Percentiles rank a stretch among this genome's conserved stretches.
Evolutionary conservation across 495 filamentous ascomycete species (phyloP).

Genomic region (Xylaria scruposa): DNA sequence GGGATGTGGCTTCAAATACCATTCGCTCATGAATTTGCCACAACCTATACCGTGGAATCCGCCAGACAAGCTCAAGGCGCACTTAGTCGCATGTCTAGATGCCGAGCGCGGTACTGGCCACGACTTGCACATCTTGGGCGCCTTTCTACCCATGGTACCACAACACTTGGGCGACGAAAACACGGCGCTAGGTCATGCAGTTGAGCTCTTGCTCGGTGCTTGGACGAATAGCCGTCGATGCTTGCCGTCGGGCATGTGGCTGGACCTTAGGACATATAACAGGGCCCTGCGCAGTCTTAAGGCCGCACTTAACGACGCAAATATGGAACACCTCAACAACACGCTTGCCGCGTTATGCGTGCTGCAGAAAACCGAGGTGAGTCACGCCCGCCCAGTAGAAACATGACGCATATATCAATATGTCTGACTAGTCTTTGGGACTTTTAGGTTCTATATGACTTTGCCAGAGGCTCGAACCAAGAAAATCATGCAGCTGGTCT

Average conservation of each 20-base stretch:
- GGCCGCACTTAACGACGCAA: slow-evolving; percentile 34
- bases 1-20: neutral
- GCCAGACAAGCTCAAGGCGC: slow-evolving; percentile 30
- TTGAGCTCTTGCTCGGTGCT: slow-evolving; percentile 33
- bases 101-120: slow-evolving; percentile 35
- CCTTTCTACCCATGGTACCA: slow-evolving; percentile 37
- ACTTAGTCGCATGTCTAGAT: slow-evolving; percentile 33
- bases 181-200: slow-evolving; percentile 29
- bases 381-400: neutral
- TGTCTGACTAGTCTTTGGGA: slow-evolving; percentile 3
- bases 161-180: slow-evolving; percentile 31
- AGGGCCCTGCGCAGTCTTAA: slow-evolving; percentile 36
- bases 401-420: neutral
- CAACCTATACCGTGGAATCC: slow-evolving; percentile 30
- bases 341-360: slow-evolving; percentile 38
- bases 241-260: slow-evolving; percentile 33
- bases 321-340: slow-evolving; percentile 27
- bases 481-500: slow-evolving; percentile 39
- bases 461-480: slow-evolving; percentile 39
- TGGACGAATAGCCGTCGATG: slow-evolving; percentile 39
- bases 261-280: slow-evolving; percentile 37
- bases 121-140: slow-evolving; percentile 36
- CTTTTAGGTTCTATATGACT: slow-evolving; percentile 38
- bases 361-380: slow-evolving; percentile 41
- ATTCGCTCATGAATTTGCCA: slow-evolving; percentile 8